These are phyloP conservation scores for Colletotrichum karsti DNA, from an alignment of 2,329 filamentous ascomycete genomes.

Conservation along the genomic window DNA sequence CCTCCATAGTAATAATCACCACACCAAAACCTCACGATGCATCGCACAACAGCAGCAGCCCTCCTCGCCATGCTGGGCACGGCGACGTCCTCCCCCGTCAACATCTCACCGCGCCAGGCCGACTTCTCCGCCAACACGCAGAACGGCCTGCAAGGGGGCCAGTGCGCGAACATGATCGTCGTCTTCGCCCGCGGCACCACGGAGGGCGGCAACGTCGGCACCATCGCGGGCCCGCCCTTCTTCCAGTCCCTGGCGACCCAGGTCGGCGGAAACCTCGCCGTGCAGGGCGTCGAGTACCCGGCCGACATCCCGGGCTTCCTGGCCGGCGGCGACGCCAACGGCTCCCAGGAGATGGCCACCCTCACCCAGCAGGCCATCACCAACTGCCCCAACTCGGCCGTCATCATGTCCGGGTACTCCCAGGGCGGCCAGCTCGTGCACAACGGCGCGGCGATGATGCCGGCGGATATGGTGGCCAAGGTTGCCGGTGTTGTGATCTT, in stretches of 20 bases:
- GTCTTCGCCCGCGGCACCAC: slow-evolving; percentile 66
- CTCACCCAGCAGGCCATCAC: slow-evolving; percentile 40
- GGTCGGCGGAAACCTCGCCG: slow-evolving; percentile 53
- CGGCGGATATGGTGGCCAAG: slow-evolving; percentile 41
- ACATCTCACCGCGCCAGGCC: slow-evolving; percentile 13
- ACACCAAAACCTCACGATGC: neutral
- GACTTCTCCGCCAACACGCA: slow-evolving; percentile 26
- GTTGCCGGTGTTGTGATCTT: slow-evolving; percentile 40
- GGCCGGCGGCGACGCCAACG: slow-evolving; percentile 51
- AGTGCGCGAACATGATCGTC: slow-evolving; percentile 56
- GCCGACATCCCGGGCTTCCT: slow-evolving; percentile 55
- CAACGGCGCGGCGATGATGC: slow-evolving; percentile 47
- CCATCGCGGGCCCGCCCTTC: slow-evolving; percentile 57
- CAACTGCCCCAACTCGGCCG: slow-evolving; percentile 52
- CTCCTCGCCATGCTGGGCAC: slow-evolving; percentile 25
- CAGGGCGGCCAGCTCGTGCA: slow-evolving; percentile 50
- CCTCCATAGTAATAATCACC: neutral
- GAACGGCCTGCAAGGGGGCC: slow-evolving; percentile 23
- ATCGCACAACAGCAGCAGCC: neutral
- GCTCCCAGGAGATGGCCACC: slow-evolving; percentile 50
- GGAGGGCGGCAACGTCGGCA: slow-evolving; percentile 61
- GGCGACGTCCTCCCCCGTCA: slow-evolving; percentile 2
- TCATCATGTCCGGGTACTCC: slow-evolving; percentile 57
- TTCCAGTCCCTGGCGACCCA: slow-evolving; percentile 50
- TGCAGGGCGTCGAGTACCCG: slow-evolving; percentile 64